A percentile compares a stretch with the other conserved stretches of the same genome.
Evolutionary conservation across 805 yeast genomes (phyloP).

Genomic region (Kazachstania africana): DNA sequence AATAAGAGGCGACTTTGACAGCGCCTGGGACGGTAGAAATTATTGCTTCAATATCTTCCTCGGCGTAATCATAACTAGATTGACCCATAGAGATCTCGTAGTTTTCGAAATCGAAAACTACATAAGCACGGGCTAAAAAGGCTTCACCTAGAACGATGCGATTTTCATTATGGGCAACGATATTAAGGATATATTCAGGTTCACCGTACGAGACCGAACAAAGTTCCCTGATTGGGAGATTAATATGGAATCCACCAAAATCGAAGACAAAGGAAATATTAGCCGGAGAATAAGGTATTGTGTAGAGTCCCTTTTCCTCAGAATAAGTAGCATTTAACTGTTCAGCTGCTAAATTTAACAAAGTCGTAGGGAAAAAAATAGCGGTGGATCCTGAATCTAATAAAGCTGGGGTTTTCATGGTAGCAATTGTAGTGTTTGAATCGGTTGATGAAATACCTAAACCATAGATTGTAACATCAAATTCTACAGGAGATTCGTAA

Average conservation of each 20-base stretch:
- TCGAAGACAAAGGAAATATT: slow-evolving; percentile 31
- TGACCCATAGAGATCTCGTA: slow-evolving; percentile 36
- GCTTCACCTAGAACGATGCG: slow-evolving; percentile 40
- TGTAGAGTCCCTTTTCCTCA: not conserved
- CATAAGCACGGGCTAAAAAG: slow-evolving; percentile 42
- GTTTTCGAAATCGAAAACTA: slow-evolving; percentile 44
- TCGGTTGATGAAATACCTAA: slow-evolving; percentile 19
- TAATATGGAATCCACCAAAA: slow-evolving; percentile 49
- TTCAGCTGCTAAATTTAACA: slow-evolving; percentile 21
- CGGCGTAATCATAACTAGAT: slow-evolving; percentile 25
- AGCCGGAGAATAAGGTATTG: not conserved
- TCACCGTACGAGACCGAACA: slow-evolving; percentile 10
- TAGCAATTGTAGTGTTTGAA: slow-evolving; percentile 10
- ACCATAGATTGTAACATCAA: slow-evolving; percentile 19
- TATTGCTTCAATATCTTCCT: slow-evolving; percentile 35
- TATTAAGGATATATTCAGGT: slow-evolving; percentile 33
- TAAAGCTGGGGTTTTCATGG: slow-evolving; percentile 26
- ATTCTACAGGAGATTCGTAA: slow-evolving; percentile 7
- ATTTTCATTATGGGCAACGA: slow-evolving; percentile 15
- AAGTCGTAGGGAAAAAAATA: slow-evolving; percentile 33
- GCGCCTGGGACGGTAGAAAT: slow-evolving; percentile 38
- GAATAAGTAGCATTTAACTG: slow-evolving; percentile 34
- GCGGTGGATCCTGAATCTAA: slow-evolving; percentile 46
- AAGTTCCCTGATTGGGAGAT: slow-evolving; percentile 33
- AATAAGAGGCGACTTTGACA: slow-evolving; percentile 32